Evolutionary conservation across 306 rosid genomes (phyloP).

Genomic region (Mimosa bimucronata): DNA sequence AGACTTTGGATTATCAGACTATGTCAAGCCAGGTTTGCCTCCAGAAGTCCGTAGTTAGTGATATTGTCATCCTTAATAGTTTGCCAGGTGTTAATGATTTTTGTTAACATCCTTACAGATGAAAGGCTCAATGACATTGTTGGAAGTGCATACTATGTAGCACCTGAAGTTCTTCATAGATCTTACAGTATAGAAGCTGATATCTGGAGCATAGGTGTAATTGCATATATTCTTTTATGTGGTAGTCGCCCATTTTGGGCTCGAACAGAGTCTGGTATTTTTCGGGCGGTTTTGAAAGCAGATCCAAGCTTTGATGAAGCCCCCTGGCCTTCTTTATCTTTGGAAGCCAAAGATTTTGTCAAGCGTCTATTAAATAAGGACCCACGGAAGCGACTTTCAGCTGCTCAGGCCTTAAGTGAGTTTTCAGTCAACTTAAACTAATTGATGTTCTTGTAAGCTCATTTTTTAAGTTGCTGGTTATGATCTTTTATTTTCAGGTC

Average conservation of each 20-base stretch:
- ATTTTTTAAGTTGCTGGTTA: slow-evolving; percentile 29
- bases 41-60: slow-evolving; percentile 34
- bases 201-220: slow-evolving; percentile 97
- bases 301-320: slow-evolving; percentile 93
- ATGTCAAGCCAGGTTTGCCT: slow-evolving; percentile 86
- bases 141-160: slow-evolving; percentile 98
- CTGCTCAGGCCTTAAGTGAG: slow-evolving; percentile 96
- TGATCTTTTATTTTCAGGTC: slow-evolving; percentile 74
- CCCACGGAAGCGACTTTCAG: slow-evolving; percentile 92
- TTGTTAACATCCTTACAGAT: slow-evolving; percentile 55
- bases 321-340: slow-evolving; percentile 92
- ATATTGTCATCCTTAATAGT: slow-evolving; percentile 25
- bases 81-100: slow-evolving; percentile 34
- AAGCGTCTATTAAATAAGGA: slow-evolving; percentile 89
- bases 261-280: slow-evolving; percentile 94
- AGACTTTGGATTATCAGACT: slow-evolving; percentile 97
- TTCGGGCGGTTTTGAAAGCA: slow-evolving; percentile 92
- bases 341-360: slow-evolving; percentile 93
- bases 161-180: slow-evolving; percentile 98
- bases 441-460: slow-evolving; percentile 27
- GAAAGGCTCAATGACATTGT: slow-evolving; percentile 98
- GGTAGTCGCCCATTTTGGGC: slow-evolving; percentile 99
- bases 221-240: slow-evolving; percentile 95
- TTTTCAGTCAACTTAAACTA: slow-evolving; percentile 33
- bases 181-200: slow-evolving; percentile 95